Evolutionary conservation across 2,329 filamentous ascomycete genomes (phyloP).

Genomic region (Curvularia hawaiiensis): DNA sequence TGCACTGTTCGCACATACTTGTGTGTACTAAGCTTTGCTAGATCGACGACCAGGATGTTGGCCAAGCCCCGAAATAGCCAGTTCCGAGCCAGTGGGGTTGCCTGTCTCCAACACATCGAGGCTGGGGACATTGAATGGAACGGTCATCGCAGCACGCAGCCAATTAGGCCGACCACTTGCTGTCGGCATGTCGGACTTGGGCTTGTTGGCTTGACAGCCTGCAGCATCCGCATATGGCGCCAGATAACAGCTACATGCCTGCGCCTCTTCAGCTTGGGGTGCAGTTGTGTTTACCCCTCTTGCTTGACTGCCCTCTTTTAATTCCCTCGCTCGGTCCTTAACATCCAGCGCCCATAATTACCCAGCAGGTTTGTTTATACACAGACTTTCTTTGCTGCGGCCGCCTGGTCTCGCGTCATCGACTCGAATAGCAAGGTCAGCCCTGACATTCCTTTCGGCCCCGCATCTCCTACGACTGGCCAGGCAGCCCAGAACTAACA

Average conservation of each 20-base stretch:
- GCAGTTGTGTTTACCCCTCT: constrained; percentile 11
- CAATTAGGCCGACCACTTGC: constrained; percentile 22
- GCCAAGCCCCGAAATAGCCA: constrained; percentile 24
- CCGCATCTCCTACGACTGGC: constrained; percentile 34
- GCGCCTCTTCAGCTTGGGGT: constrained; percentile 24
- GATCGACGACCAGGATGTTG: constrained; percentile 11
- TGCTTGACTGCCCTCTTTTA: constrained; percentile 7
- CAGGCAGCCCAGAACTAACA: constrained; percentile 27
- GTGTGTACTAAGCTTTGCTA: constrained; percentile 13
- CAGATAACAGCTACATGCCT: constrained; percentile 23
- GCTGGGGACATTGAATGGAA: constrained; percentile 27
- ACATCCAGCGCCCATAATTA: background rate
- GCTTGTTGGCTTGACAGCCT: constrained; percentile 26
- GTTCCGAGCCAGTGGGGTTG: constrained; percentile 23
- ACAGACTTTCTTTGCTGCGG: background rate
- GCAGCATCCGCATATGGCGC: constrained; percentile 22
- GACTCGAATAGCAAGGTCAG: constrained; percentile 24
- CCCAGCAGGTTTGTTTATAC: background rate
- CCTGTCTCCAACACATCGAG: constrained; percentile 21
- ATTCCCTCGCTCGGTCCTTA: background rate
- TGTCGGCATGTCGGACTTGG: constrained; percentile 29
- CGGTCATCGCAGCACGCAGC: constrained; percentile 21
- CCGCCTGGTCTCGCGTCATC: constrained; percentile 27
- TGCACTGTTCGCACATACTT: background rate
- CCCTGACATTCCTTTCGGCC: constrained; percentile 35